Evolutionary conservation across 441 rosid species (phyloP), one percentile per base, ranked within the genome.

Genomic region (Monsonia emarginata): DNA sequence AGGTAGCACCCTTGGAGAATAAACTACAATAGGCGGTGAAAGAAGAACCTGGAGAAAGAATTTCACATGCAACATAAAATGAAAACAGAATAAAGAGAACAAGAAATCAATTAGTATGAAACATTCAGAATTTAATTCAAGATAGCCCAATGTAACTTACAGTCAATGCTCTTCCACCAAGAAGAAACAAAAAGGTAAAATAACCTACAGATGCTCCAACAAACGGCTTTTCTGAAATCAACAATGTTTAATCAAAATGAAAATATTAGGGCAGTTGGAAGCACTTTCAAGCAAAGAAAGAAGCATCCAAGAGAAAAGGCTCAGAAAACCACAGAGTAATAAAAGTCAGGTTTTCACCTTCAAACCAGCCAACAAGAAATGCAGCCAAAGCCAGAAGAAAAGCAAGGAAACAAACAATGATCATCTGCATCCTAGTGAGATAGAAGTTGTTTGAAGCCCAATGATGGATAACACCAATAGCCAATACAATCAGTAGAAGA

Each of bases 381-480:
- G 99, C 99, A 28, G 99, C 99, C 86, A 90, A 81, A 70, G 96
- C 97, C 89, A 95, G 83, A 78, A 93, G 92, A 79, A 86, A 81
- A 70, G 99, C 95, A 76, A 95, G 95, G 78, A 90, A 88, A 77
- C 97, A 90, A 76, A 95, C 98, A 76, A 84, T 76, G 65, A 88
- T 78, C 89, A 86, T 95, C 78, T 95, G 97, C 57, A 74, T 85
- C 86, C 99, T 81, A 44, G 99, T 87, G 85, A 95, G 78, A 74
- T 95, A 95, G 86, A 95, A 93, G 85, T 89, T 95, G 87, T 95
- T 95, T 68, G 99, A 92, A 67, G 98, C 96, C 99, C 99, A 95
- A 42, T 88, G 96, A 74, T 93, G 96, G 73, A 86, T 86, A 76
- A 93, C 97, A 77, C 93, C 96, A 76, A 90, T 95, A 27, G 99